phyloP scores from a whole-genome alignment of 805 yeast species.

The Metschnikowia matae region DNA sequence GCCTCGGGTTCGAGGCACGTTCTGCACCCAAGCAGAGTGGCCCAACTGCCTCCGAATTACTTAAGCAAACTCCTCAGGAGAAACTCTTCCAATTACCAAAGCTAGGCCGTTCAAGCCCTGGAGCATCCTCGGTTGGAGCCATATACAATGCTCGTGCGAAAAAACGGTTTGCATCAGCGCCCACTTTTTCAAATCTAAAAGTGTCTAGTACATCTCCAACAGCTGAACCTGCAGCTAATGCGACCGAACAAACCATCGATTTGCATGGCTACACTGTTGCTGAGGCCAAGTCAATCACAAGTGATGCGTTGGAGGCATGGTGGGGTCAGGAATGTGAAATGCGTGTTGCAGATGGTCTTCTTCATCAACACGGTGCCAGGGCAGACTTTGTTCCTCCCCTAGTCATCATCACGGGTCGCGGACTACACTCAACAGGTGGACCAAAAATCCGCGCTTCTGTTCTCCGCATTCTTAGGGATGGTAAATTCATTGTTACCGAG shows the following conservation, averaged over 20 bases:
- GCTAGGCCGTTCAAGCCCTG: background rate
- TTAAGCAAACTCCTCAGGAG: background rate
- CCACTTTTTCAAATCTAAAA: background rate
- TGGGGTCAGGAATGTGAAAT: conserved; percentile 53
- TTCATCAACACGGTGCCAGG: conserved; percentile 27
- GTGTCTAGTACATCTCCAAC: background rate
- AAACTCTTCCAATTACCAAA: background rate
- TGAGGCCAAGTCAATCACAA: conserved; percentile 41
- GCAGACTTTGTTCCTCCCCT: conserved; percentile 44
- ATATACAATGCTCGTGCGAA: background rate
- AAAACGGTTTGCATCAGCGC: background rate
- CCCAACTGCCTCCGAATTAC: background rate
- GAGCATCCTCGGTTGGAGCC: background rate
- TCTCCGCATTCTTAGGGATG: conserved; percentile 30
- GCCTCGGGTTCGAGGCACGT: conserved; percentile 5
- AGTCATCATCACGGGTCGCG: conserved; percentile 61
- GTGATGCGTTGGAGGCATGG: conserved; percentile 47
- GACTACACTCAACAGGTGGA: conserved; percentile 63
- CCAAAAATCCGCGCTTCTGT: conserved; percentile 43
- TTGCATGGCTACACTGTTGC: conserved; percentile 51
- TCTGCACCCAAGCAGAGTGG: background rate
- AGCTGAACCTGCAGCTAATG: background rate
- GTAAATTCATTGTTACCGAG: conserved; percentile 46
- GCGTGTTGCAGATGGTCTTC: conserved; percentile 39
- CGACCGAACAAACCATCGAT: conserved; percentile 35